Evolutionary conservation across 2,329 filamentous ascomycete genomes (phyloP).

Genomic region (Penicillium vulpinum): DNA sequence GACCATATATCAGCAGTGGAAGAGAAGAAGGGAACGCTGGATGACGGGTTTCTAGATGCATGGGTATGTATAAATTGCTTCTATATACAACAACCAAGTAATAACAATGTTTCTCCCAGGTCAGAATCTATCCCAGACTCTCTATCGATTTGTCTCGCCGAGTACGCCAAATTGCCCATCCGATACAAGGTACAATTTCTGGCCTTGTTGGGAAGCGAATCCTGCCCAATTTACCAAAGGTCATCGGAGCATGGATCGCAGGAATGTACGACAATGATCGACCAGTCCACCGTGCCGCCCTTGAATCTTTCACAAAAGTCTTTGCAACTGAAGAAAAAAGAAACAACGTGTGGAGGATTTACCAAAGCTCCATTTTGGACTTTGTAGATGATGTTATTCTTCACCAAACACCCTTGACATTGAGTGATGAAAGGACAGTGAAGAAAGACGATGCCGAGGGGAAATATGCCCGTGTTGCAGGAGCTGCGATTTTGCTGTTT

Average conservation of each 20-base stretch:
- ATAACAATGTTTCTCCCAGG: constrained; percentile 51
- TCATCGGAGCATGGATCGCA: constrained; percentile 87
- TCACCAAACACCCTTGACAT: constrained; percentile 73
- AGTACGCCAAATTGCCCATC: constrained; percentile 84
- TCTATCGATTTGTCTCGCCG: constrained; percentile 87
- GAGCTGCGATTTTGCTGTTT: constrained; percentile 58
- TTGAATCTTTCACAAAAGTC: constrained; percentile 72
- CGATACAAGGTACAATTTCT: constrained; percentile 65
- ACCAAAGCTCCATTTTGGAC: constrained; percentile 75
- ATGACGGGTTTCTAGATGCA: constrained; percentile 80
- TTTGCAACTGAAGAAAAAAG: constrained; percentile 80
- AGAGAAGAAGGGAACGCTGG: constrained; percentile 60
- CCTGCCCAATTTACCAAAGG: constrained; percentile 71
- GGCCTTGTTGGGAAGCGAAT: constrained; percentile 72
- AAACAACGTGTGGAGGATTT: constrained; percentile 73
- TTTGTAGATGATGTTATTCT: constrained; percentile 76
- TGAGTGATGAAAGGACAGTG: constrained; percentile 86
- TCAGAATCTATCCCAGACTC: constrained; percentile 80
- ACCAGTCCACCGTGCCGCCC: constrained; percentile 71
- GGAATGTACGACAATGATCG: constrained; percentile 85
- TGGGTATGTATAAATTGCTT: constrained; percentile 64
- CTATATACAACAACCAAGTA: constrained; percentile 1
- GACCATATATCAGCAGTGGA: constrained; percentile 60
- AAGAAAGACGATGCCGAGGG: constrained; percentile 80
- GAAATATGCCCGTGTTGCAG: constrained; percentile 80